Evolutionary conservation across 2,329 filamentous ascomycete species (phyloP).

Genomic region (Cercospora zeae-maydis): DNA sequence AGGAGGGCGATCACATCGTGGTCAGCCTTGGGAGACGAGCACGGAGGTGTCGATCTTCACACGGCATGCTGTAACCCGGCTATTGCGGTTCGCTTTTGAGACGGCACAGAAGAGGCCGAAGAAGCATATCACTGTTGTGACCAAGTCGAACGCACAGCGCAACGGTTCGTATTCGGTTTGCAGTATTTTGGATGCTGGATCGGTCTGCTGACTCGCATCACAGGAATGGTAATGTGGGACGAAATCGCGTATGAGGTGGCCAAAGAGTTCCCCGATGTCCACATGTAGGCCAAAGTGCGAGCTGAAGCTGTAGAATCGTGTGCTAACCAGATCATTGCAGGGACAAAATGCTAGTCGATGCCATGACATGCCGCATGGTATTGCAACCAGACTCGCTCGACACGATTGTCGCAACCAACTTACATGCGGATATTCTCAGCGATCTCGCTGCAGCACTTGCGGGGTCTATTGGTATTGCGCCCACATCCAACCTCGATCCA

Average conservation of each 20-base stretch:
- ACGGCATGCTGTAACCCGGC: conserved; percentile 55
- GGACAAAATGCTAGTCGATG: conserved; percentile 66
- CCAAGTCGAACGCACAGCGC: conserved; percentile 63
- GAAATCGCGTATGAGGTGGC: conserved; percentile 56
- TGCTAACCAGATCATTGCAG: conserved; percentile 27
- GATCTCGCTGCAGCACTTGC: conserved; percentile 68
- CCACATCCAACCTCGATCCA: conserved; percentile 66
- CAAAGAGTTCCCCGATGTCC: conserved; percentile 58
- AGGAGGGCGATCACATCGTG: conserved; percentile 58
- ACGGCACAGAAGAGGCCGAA: conserved; percentile 54
- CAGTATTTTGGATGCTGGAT: background rate
- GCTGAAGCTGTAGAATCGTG: background rate
- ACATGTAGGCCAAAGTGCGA: conserved; percentile 17
- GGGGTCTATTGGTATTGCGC: conserved; percentile 68
- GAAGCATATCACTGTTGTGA: conserved; percentile 60
- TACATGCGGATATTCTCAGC: conserved; percentile 64
- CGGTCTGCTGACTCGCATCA: background rate
- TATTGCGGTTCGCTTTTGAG: conserved; percentile 63
- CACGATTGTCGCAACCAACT: conserved; percentile 62
- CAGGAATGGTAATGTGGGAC: conserved; percentile 64
- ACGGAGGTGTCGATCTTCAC: conserved; percentile 65
- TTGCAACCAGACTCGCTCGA: conserved; percentile 58
- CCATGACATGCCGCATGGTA: conserved; percentile 64
- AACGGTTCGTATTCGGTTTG: conserved; percentile 44
- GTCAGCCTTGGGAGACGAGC: conserved; percentile 57